phyloP scores from a whole-genome alignment of 148 eudicot genomes.

The Cornus suecica region DNA sequence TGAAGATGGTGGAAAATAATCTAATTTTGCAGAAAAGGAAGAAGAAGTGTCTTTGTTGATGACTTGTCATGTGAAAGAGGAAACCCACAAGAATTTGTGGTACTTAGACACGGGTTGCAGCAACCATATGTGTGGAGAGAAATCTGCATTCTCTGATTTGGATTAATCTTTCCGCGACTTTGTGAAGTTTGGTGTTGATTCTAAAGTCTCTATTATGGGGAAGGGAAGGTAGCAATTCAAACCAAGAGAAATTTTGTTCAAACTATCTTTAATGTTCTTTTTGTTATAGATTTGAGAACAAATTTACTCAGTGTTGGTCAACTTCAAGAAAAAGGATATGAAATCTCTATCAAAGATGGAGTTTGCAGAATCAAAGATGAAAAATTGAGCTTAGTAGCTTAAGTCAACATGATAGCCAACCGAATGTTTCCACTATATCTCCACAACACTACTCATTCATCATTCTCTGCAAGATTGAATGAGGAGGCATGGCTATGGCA shows the following conservation, averaged over 20 bases:
- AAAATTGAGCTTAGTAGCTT: too few relatives aligned
- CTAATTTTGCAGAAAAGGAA: slow-evolving; percentile 15
- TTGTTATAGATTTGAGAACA: slow-evolving; percentile 18
- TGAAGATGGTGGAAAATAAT: slow-evolving; percentile 1
- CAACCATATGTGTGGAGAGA: too few relatives aligned
- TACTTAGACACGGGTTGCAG: too few relatives aligned
- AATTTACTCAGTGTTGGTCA: slow-evolving; percentile 18
- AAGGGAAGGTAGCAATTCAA: too few relatives aligned
- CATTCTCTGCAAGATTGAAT: slow-evolving; percentile 9
- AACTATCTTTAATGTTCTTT: slow-evolving; percentile 18
- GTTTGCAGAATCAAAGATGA: too few relatives aligned
- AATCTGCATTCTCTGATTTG: slow-evolving; percentile 16
- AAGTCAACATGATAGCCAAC: too few relatives aligned
- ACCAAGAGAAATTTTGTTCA: too few relatives aligned
- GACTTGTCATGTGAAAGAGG: too few relatives aligned
- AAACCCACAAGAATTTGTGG: too few relatives aligned
- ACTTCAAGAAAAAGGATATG: slow-evolving; percentile 17
- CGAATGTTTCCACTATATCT: too few relatives aligned
- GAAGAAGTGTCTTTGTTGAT: slow-evolving; percentile 19
- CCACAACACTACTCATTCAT: slow-evolving; percentile 12
- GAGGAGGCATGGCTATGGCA: slow-evolving; percentile 13
- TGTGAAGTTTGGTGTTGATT: too few relatives aligned
- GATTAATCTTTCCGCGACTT: slow-evolving; percentile 16
- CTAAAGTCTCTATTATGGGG: too few relatives aligned
- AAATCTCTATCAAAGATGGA: slow-evolving; percentile 15